phyloP scores from a whole-genome alignment of 768 basidiomycete species.

The Rhizopogon sp. region DNA sequence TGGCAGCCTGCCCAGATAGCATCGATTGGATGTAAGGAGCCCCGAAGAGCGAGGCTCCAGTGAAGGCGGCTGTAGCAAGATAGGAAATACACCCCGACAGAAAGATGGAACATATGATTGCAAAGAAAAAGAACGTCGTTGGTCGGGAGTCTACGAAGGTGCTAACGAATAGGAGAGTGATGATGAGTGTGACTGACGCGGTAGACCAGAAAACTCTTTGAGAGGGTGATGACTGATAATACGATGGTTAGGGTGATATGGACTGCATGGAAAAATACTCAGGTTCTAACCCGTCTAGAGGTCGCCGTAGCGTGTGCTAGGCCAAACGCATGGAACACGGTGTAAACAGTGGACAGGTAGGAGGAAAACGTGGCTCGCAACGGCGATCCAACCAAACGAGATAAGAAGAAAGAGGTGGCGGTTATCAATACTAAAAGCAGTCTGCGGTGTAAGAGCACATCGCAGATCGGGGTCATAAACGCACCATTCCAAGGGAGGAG shows the following conservation, averaged over 20 bases:
- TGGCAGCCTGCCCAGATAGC: slow-evolving; percentile 82
- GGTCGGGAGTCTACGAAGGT: slow-evolving; percentile 53
- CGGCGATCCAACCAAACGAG: slow-evolving; percentile 60
- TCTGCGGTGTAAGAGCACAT: background rate
- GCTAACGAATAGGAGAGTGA: slow-evolving; percentile 57
- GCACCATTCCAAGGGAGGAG: slow-evolving; percentile 92
- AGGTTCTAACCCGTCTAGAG: slow-evolving; percentile 53
- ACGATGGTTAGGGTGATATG: slow-evolving; percentile 1
- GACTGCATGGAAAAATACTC: background rate
- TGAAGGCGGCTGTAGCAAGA: slow-evolving; percentile 74
- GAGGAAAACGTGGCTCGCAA: slow-evolving; percentile 60
- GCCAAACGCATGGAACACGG: slow-evolving; percentile 58
- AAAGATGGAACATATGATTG: slow-evolving; percentile 52
- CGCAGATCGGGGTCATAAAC: slow-evolving; percentile 10
- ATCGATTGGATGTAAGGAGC: slow-evolving; percentile 65
- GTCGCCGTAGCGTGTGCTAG: slow-evolving; percentile 72
- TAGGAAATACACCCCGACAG: slow-evolving; percentile 67
- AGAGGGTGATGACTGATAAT: slow-evolving; percentile 54
- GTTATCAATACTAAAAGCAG: slow-evolving; percentile 71
- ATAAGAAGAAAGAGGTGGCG: slow-evolving; percentile 75
- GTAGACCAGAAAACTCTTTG: slow-evolving; percentile 43
- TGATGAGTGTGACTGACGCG: slow-evolving; percentile 17
- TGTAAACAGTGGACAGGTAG: slow-evolving; percentile 60
- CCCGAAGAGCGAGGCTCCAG: slow-evolving; percentile 77
- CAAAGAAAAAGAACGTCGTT: slow-evolving; percentile 58